phyloP scores from a whole-genome alignment of 192 early-diverging fungal genomes.

The Ambispora gerdemannii region DNA sequence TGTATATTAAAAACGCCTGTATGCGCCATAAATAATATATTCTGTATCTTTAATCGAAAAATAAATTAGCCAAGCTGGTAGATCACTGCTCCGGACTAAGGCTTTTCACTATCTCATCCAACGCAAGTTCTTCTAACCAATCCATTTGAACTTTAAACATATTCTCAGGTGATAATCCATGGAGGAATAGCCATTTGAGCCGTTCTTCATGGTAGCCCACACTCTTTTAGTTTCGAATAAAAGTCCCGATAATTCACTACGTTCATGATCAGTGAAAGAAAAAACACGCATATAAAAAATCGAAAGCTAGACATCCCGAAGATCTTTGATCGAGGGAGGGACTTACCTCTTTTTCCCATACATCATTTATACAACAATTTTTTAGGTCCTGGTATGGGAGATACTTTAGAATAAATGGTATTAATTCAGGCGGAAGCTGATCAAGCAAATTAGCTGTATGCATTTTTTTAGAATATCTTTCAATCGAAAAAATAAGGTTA shows the following conservation, averaged over 20 bases:
- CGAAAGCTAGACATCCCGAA: too few species aligned
- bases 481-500: conserved; percentile 5
- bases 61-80: neutral
- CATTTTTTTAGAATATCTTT: neutral
- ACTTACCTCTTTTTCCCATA: too few species aligned
- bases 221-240: conserved; percentile 1
- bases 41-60: neutral
- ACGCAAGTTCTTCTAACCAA: neutral
- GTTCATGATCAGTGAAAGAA: too few species aligned
- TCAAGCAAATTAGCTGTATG: conserved; percentile 5
- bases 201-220: neutral
- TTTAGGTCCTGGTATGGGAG: neutral
- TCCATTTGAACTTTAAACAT: neutral
- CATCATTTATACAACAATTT: too few species aligned
- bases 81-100: neutral
- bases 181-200: neutral
- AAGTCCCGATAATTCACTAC: too few species aligned
- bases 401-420: conserved; percentile 1
- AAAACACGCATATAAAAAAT: too few species aligned
- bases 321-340: too few species aligned
- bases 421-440: neutral
- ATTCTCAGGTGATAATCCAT: conserved; percentile 5
- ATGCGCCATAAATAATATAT: conserved; percentile 16
- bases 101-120: neutral
- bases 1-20: neutral